These are phyloP conservation scores for Fusarium circinatum DNA, from an alignment of 2,329 filamentous ascomycete genomes.

Conservation along the genomic window DNA sequence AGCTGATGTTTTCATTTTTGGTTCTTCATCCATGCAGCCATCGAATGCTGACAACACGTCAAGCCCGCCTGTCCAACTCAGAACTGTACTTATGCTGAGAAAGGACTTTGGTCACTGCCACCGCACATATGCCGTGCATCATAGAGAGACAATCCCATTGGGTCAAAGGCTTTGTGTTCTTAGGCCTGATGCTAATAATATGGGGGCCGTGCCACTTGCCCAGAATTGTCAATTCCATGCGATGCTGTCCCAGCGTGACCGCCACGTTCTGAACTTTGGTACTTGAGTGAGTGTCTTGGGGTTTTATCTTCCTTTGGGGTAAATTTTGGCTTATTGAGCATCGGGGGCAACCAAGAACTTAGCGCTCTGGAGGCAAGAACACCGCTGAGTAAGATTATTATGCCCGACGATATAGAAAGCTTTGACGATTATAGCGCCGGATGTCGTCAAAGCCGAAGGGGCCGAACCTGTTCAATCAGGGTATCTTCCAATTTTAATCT, in stretches of 20 bases:
- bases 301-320: accelerated
- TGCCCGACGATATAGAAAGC: background rate
- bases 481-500: background rate
- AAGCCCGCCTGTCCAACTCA: background rate
- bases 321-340: background rate
- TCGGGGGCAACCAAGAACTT: background rate
- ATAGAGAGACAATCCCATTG: background rate
- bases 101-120: slow-evolving; percentile 16
- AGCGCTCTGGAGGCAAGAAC: background rate
- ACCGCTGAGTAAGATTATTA: slow-evolving; percentile 22
- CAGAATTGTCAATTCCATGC: background rate
- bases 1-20: background rate
- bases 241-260: too few relatives aligned
- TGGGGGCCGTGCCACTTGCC: background rate
- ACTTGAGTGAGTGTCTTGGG: too few relatives aligned
- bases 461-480: background rate
- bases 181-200: background rate
- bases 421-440: background rate
- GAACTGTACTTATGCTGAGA: background rate
- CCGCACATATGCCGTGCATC: background rate
- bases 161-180: background rate
- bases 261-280: background rate
- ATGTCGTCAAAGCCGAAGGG: background rate
- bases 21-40: background rate
- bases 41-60: background rate